Percentiles rank a stretch among this genome's conserved stretches.
Evolutionary conservation across 345 rosid species (phyloP).

Genomic region (Hypericum androsaemum): DNA sequence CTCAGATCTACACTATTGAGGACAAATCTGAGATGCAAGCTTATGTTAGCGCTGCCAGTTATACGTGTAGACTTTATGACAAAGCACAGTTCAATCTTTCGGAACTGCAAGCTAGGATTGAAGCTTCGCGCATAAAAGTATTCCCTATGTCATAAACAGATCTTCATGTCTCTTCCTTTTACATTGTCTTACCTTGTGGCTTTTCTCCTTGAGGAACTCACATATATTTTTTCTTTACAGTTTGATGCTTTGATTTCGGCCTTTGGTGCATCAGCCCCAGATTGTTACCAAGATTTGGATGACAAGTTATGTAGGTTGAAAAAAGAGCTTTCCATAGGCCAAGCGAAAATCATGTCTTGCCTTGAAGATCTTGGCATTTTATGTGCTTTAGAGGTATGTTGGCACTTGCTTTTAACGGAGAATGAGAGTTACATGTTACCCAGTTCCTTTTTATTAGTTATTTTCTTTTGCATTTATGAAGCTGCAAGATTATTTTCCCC

Average conservation of each 20-base stretch:
- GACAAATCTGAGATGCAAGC: constrained; percentile 41
- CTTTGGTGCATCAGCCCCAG: constrained; percentile 33
- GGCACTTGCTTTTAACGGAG: not conserved
- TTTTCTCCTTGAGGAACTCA: constrained; percentile 11
- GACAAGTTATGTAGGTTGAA: constrained; percentile 33
- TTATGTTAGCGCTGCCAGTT: constrained; percentile 45
- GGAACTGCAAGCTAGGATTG: constrained; percentile 45
- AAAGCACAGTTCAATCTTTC: constrained; percentile 22
- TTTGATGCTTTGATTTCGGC: constrained; percentile 38
- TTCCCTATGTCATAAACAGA: constrained; percentile 2
- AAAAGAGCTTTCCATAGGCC: constrained; percentile 39
- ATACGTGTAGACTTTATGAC: constrained; percentile 49
- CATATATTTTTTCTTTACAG: constrained; percentile 32
- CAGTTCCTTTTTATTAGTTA: not conserved
- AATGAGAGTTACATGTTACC: not conserved
- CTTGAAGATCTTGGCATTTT: constrained; percentile 73
- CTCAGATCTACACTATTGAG: constrained; percentile 52
- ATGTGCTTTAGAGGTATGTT: constrained; percentile 73
- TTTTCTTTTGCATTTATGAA: no score
- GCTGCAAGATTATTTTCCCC: no score
- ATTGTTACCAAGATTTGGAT: constrained; percentile 30
- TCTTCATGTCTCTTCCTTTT: not conserved
- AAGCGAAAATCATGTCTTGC: constrained; percentile 57
- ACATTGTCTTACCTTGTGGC: not conserved
- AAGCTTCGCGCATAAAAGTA: constrained; percentile 63